Conservation (phyloP, 768 basidiomycete species). For the Suillus paluster region DNA sequence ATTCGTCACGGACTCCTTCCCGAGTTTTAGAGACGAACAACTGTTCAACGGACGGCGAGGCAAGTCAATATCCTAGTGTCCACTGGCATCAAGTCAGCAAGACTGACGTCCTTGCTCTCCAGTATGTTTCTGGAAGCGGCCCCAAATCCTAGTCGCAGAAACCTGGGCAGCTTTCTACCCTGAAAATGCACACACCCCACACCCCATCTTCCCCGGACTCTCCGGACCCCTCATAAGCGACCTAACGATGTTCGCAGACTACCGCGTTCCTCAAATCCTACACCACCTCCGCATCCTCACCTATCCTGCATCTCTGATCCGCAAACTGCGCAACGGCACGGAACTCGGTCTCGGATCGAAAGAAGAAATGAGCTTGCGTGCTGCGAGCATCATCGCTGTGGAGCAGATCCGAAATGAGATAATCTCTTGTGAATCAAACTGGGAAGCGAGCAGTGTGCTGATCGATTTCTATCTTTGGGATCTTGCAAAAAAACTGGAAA, state of each 20-base stretch:
- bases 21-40: slow-evolving; percentile 76
- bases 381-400: slow-evolving; percentile 79
- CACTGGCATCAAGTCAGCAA: slow-evolving; percentile 6
- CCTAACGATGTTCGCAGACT: slow-evolving; percentile 95
- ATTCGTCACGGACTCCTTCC: slow-evolving; percentile 71
- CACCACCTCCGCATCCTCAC: slow-evolving; percentile 79
- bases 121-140: slow-evolving; percentile 90
- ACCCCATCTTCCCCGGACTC: slow-evolving; percentile 73
- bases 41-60: slow-evolving; percentile 55
- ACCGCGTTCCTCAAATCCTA: slow-evolving; percentile 88
- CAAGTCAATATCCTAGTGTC: neutral
- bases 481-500: slow-evolving; percentile 75
- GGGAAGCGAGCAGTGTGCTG: slow-evolving; percentile 69
- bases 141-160: slow-evolving; percentile 91
- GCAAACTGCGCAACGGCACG: slow-evolving; percentile 48
- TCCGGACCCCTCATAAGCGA: slow-evolving; percentile 63
- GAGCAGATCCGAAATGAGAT: slow-evolving; percentile 65
- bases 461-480: slow-evolving; percentile 95
- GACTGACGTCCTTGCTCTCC: neutral
- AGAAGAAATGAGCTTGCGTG: slow-evolving; percentile 81
- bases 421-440: slow-evolving; percentile 40
- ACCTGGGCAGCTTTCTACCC: slow-evolving; percentile 93
- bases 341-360: slow-evolving; percentile 57
- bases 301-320: slow-evolving; percentile 68
- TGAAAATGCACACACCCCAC: slow-evolving; percentile 42